A percentile compares a stretch with the other conserved stretches of the same genome.
Evolutionary conservation across 1,284 basidiomycete species (phyloP).

Genomic region (Termitomyces sp.): DNA sequence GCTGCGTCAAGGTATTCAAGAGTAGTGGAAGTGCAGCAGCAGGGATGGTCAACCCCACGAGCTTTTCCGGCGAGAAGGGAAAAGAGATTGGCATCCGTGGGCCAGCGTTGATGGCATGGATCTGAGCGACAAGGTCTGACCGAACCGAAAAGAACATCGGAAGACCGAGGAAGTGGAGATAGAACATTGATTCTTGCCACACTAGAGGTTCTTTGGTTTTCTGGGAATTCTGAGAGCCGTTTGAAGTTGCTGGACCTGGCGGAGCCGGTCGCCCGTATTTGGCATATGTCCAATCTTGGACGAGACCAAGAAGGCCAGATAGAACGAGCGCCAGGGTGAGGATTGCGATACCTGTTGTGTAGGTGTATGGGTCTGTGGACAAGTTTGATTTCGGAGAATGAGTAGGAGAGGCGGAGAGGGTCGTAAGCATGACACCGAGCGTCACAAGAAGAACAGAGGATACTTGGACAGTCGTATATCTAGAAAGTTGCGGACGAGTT

Average conservation of each 20-base stretch:
- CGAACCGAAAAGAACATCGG: constrained; percentile 66
- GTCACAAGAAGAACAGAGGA: constrained; percentile 78
- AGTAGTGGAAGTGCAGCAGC: constrained; percentile 61
- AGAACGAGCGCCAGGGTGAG: constrained; percentile 76
- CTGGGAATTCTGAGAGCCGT: background rate
- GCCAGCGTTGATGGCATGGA: constrained; percentile 39
- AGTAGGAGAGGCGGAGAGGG: constrained; percentile 59
- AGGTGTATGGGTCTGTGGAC: constrained; percentile 35
- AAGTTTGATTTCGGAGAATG: constrained; percentile 14
- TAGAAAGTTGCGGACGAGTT: constrained; percentile 21
- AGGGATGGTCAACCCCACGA: constrained; percentile 39
- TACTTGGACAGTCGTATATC: constrained; percentile 68
- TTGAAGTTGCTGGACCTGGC: constrained; percentile 6
- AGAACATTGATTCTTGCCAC: constrained; percentile 94
- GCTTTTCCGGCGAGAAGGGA: constrained; percentile 12
- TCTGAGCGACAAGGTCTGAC: constrained; percentile 46
- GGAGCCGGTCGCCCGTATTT: constrained; percentile 48
- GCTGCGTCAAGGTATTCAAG: constrained; percentile 81
- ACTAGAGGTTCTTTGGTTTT: constrained; percentile 23
- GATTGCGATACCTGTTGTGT: constrained; percentile 70
- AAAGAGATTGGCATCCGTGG: constrained; percentile 26
- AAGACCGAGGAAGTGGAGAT: constrained; percentile 71
- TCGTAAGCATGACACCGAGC: constrained; percentile 77
- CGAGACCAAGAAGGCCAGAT: constrained; percentile 79
- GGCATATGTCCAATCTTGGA: constrained; percentile 80